Evolutionary conservation across 1,284 basidiomycete genomes (phyloP), one percentile per base, ranked within the genome.

Genomic region (Marasmius tenuissimus): DNA sequence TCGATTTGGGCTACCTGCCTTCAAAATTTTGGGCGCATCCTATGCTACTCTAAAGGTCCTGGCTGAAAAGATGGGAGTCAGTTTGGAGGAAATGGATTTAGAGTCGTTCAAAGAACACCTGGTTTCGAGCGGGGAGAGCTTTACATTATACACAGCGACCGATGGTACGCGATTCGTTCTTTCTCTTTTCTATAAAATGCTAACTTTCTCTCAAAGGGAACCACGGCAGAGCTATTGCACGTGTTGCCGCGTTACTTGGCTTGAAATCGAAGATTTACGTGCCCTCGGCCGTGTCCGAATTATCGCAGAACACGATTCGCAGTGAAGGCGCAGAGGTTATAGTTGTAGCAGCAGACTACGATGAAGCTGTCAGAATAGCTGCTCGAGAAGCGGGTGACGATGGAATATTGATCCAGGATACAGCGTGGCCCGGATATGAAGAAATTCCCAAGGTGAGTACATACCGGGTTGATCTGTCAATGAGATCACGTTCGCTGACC

Each of bases 1-100:
- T 40, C 60, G 65, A 14, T 45, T 66, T 33, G 63, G 61, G 6
- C 18, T 66, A n/a, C 63, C 65, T 10, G 57, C 65, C 3, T 66
- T 66, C 63, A 66, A 66, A 49, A 66, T 64, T 20, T 58, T 66
- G 18, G 65, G 65, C 45, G 65, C 65, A 12, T 62, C 63, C 16
- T 66, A 63, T 63, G 63, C 52, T 14, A 56, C 58, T 22, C 64
- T 56, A 27, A 33, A 42, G 11, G 63, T 57, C 12, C 33, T 64
- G 34, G 45, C 58, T 12, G 12, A 49, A 9, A 58, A 49, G 48
- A 47, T 64, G 48, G 22, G 39, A n/a, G 20, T 66, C 11, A 37
- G 27, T 12, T 18, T 59, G 20, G 57, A 48, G 14, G 45, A 34
- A 9, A 58, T 37, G 4, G 45, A 58, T 45, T 22, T 61, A 42